Conservation (phyloP, 1,284 basidiomycete genomes). For the Stygiomarasmius scandens region DNA sequence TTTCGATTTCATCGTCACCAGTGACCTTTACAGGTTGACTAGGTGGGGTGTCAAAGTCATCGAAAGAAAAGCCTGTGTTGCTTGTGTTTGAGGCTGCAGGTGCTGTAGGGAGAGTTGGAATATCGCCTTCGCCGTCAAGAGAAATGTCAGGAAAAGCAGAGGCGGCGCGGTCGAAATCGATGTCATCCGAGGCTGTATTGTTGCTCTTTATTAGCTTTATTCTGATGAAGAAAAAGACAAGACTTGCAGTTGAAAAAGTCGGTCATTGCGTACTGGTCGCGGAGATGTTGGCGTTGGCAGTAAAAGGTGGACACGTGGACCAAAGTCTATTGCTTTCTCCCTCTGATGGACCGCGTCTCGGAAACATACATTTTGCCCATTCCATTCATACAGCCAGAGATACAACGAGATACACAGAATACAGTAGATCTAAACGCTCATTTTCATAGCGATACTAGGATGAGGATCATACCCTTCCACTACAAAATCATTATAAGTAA, state of each 20-base stretch:
- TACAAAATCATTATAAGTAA: conserved; percentile 80
- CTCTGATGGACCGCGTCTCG: background rate
- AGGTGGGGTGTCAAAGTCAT: conserved; percentile 44
- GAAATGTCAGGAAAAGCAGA: conserved; percentile 87
- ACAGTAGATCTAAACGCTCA: conserved; percentile 73
- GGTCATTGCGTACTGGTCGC: conserved; percentile 6
- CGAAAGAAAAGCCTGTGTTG: conserved; percentile 59
- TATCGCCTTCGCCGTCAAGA: conserved; percentile 62
- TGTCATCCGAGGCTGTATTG: conserved; percentile 42
- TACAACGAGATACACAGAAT: background rate
- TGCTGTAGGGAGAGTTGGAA: conserved; percentile 44
- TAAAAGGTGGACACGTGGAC: background rate
- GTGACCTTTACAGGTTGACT: conserved; percentile 72
- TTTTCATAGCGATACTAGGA: conserved; percentile 93
- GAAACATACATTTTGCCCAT: background rate
- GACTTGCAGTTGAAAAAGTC: conserved; percentile 17
- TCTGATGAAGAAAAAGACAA: background rate
- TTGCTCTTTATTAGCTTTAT: background rate
- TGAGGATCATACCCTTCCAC: conserved; percentile 89
- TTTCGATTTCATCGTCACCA: conserved; percentile 84
- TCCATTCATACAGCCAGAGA: background rate
- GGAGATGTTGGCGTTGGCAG: background rate
- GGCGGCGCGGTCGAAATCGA: conserved; percentile 78
- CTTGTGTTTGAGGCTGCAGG: conserved; percentile 29
- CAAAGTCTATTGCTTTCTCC: background rate